Base-by-base conservation (phyloP, 169 alveolate species). In the Babesia microti region DNA sequence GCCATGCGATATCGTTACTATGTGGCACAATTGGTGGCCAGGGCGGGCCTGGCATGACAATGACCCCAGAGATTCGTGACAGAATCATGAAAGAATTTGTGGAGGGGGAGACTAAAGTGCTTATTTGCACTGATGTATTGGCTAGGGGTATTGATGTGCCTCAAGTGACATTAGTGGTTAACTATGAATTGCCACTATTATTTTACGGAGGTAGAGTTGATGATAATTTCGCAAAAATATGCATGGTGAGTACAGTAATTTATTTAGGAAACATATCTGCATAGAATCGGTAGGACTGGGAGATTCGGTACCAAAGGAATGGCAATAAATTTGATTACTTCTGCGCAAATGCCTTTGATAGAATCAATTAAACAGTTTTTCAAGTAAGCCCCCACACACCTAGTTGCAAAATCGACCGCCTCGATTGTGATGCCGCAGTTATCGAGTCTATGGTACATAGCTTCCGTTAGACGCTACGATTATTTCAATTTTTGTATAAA, bases 81-180 rank as follows among this genome's bases (percentile, higher is more conserved):
- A 74, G 88, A 40, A 85, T 92, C 60, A 89, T 93, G 97, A 73
- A 78, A 43, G 97, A 92, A 46, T 91, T 92, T 83, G 86, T 95
- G 71, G 78, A 72, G 42, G 97, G 97, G 22, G 92, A 87, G 28
- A 83, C 97, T 41, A 92, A 95, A 78, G 95, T 94, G 41, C 69
- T 96, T 48, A 89, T 96, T 29, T 83, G 98, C 47, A 94, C 99
- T 27, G 99, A 96, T 72, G 88, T 94, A 32, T 78, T 94, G 35
- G 89, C 97, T 2, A 84, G 99, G 66, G 99, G 99, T 30, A 92
- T 94, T 22, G 99, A 96, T 72, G 98, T 94, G 6, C 98, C 97
- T 26, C 91, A 87, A 58, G 95, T 91, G 45, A 76, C 92, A 14
- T 71, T 90, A 27, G 97, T 93, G 21, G 83, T 93, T 53, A 91